These are phyloP conservation scores for Nematodospora valgi DNA, from an alignment of 805 yeast genomes.

Conservation along the genomic window DNA sequence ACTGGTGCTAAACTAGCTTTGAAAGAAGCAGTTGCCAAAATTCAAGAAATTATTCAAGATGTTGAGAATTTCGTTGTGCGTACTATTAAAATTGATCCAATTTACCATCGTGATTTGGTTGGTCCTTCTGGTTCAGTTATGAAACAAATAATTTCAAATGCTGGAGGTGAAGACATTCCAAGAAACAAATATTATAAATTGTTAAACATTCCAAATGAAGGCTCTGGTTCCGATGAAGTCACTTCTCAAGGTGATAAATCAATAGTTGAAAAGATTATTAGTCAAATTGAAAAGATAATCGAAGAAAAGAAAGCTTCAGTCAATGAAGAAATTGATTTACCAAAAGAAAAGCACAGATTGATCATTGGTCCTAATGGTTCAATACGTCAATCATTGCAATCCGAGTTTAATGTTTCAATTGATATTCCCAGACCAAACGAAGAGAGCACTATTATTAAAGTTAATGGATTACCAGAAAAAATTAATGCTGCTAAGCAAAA, in stretches of 20 bases:
- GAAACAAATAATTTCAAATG: conserved; percentile 68
- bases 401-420: conserved; percentile 61
- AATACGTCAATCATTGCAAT: conserved; percentile 67
- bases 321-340: conserved; percentile 51
- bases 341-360: conserved; percentile 70
- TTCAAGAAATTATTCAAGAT: conserved; percentile 61
- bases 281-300: conserved; percentile 60
- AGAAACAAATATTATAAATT: conserved; percentile 49
- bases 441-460: conserved; percentile 47
- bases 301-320: conserved; percentile 59
- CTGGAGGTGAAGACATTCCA: conserved; percentile 63
- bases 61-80: conserved; percentile 58
- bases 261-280: conserved; percentile 66
- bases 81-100: conserved; percentile 64
- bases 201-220: conserved; percentile 67
- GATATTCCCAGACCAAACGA: conserved; percentile 62
- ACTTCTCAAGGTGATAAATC: conserved; percentile 70
- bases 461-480: conserved; percentile 66
- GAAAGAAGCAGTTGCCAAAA: conserved; percentile 62
- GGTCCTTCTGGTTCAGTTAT: conserved; percentile 77
- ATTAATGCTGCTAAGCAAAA: conserved; percentile 61
- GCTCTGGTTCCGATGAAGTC: conserved; percentile 55
- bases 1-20: conserved; percentile 78
- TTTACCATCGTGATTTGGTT: conserved; percentile 69
- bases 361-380: conserved; percentile 82